Evolutionary conservation across 345 rosid genomes (phyloP).

Genomic region (Trapa bicornis): DNA sequence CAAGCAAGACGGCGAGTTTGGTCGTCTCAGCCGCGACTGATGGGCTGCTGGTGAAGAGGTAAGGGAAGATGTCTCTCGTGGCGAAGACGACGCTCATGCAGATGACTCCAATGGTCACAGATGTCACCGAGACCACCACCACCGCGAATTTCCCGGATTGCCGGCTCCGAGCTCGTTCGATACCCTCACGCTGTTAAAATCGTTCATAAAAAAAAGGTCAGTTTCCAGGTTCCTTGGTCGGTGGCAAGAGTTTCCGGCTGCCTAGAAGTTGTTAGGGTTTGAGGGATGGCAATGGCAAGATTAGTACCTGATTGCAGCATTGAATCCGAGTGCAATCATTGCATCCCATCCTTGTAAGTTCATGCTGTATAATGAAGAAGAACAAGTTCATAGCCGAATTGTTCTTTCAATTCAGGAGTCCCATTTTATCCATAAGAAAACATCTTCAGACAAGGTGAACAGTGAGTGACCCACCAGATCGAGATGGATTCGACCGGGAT

Average conservation of each 20-base stretch:
- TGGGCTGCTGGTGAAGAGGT: constrained; percentile 52
- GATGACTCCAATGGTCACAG: constrained; percentile 41
- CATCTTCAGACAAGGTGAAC: constrained; percentile 7
- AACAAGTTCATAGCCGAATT: not conserved
- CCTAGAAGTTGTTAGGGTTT: not conserved
- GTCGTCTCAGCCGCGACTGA: constrained; percentile 71
- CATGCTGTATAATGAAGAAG: constrained; percentile 45
- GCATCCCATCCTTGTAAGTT: constrained; percentile 78
- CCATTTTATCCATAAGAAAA: constrained; percentile 2
- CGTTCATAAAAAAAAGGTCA: not conserved
- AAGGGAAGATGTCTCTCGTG: constrained; percentile 50
- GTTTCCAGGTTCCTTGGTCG: not conserved
- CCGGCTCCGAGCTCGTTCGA: constrained; percentile 88
- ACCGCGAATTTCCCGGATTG: constrained; percentile 66
- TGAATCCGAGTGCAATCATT: constrained; percentile 86
- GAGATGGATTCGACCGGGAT: constrained; percentile 80
- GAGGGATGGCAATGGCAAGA: no score
- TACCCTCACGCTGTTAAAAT: constrained; percentile 53
- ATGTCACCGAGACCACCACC: constrained; percentile 55
- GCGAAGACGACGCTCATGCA: constrained; percentile 40
- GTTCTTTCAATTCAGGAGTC: not conserved
- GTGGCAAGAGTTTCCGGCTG: not conserved
- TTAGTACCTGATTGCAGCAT: constrained; percentile 75
- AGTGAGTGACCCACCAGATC: constrained; percentile 43
- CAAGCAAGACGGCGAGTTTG: constrained; percentile 44